Conservation (phyloP, 352 stramenopile species). For the Plasmopara viticola region DNA sequence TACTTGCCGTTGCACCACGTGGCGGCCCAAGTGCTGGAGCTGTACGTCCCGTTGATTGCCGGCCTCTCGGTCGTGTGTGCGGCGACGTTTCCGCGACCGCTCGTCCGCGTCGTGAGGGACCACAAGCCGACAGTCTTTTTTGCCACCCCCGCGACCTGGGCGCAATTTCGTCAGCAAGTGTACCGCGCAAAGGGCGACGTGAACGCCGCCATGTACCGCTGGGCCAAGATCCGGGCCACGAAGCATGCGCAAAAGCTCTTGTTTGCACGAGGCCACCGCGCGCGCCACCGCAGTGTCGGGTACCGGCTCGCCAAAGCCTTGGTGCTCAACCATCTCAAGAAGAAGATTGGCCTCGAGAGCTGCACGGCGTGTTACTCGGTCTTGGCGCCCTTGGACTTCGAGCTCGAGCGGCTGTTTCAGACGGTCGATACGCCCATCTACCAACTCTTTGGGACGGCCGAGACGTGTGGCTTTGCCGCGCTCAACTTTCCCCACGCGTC, state of each 20-base stretch:
- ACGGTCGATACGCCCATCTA: constrained; percentile 81
- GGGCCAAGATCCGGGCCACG: constrained; percentile 71
- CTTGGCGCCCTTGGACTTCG: constrained; percentile 68
- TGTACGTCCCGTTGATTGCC: constrained; percentile 62
- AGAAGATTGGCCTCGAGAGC: constrained; percentile 68
- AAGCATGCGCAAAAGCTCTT: constrained; percentile 78
- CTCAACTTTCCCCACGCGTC: constrained; percentile 72
- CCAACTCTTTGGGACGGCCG: constrained; percentile 59
- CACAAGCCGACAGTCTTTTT: constrained; percentile 75
- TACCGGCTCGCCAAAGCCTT: constrained; percentile 77
- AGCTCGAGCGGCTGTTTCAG: constrained; percentile 77
- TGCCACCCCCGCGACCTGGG: constrained; percentile 65
- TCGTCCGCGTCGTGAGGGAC: constrained; percentile 47
- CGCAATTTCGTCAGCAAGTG: constrained; percentile 57
- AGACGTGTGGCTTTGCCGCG: constrained; percentile 60
- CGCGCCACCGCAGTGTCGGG: constrained; percentile 50
- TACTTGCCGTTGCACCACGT: constrained; percentile 71
- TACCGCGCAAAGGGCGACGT: constrained; percentile 69
- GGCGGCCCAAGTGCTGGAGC: constrained; percentile 61
- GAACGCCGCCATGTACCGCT: constrained; percentile 63
- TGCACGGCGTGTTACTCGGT: constrained; percentile 72
- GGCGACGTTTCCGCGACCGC: constrained; percentile 32
- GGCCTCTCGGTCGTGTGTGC: constrained; percentile 59
- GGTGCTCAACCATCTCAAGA: constrained; percentile 75
- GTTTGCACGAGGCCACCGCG: constrained; percentile 28